Conservation (phyloP, 139 green algal species). For the Spirogloea muscicola region DNA sequence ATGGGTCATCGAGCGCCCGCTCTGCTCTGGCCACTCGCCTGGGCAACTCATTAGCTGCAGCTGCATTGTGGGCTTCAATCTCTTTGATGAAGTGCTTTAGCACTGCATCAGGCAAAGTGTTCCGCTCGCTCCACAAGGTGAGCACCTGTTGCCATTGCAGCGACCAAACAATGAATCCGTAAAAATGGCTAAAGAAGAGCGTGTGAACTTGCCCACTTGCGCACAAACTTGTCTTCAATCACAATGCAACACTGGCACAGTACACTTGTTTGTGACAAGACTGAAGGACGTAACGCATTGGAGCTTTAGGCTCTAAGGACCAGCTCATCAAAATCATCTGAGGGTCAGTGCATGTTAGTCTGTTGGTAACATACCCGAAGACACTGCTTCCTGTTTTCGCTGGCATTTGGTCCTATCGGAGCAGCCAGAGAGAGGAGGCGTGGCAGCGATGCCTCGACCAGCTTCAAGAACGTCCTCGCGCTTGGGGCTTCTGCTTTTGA, state of each 20-base stretch:
- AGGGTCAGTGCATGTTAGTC: too few species aligned
- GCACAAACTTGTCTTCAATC: neutral
- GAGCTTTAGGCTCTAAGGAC: neutral
- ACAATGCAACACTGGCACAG: neutral
- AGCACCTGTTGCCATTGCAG: constrained; percentile 6
- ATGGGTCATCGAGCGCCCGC: constrained; percentile 17
- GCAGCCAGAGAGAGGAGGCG: constrained; percentile 12
- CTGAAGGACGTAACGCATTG: neutral
- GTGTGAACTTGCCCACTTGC: neutral
- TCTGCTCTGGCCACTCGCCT: too few species aligned
- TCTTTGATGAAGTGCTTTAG: constrained; percentile 15
- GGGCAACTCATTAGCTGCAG: too few species aligned
- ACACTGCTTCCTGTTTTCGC: constrained; percentile 16
- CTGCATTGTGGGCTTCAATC: constrained; percentile 31
- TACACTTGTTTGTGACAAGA: neutral
- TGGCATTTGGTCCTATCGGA: neutral
- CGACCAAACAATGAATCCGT: neutral
- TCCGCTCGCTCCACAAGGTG: constrained; percentile 13
- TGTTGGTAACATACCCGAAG: constrained; percentile 16
- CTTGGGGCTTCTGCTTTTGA: neutral
- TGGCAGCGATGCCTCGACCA: constrained; percentile 6
- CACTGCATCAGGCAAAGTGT: constrained; percentile 3
- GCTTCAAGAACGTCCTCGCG: neutral
- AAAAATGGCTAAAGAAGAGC: too few species aligned
- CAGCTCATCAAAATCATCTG: neutral